Conservation (phyloP, 2,329 filamentous ascomycete species). For the Hymenoscyphus scutula region DNA sequence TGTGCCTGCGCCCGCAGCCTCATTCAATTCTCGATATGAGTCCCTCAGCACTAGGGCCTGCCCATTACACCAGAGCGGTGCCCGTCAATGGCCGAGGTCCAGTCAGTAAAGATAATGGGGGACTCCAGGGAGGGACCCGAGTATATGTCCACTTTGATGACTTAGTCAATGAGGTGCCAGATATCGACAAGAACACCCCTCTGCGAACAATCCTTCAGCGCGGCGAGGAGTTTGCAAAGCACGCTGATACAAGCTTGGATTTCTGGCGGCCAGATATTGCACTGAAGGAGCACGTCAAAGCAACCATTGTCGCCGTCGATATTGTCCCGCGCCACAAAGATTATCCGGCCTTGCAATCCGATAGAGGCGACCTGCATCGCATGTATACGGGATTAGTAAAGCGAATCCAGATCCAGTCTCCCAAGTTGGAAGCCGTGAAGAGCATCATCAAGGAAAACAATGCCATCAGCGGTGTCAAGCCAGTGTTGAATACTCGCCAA, state of each 20-base stretch:
- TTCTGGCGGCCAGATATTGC: slow-evolving; percentile 70
- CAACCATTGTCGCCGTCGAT: slow-evolving; percentile 75
- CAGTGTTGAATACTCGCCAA: slow-evolving; percentile 7
- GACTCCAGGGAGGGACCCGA: slow-evolving; percentile 24
- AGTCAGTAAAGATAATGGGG: slow-evolving; percentile 23
- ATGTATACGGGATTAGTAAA: slow-evolving; percentile 50
- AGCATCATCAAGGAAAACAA: slow-evolving; percentile 62
- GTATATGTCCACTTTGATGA: slow-evolving; percentile 44
- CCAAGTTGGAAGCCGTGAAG: slow-evolving; percentile 57
- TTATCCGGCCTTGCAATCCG: slow-evolving; percentile 61
- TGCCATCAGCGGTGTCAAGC: slow-evolving; percentile 53
- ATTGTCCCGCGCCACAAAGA: slow-evolving; percentile 74
- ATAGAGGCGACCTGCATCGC: slow-evolving; percentile 48
- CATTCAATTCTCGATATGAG: slow-evolving; percentile 30
- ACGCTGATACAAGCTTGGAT: slow-evolving; percentile 60
- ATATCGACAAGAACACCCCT: slow-evolving; percentile 40
- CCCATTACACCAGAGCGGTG: slow-evolving; percentile 25
- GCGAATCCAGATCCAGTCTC: slow-evolving; percentile 48
- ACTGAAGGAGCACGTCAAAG: slow-evolving; percentile 79
- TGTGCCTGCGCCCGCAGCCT: background rate
- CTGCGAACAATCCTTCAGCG: slow-evolving; percentile 53
- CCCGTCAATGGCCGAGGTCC: slow-evolving; percentile 29
- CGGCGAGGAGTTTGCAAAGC: slow-evolving; percentile 53
- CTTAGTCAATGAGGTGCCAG: slow-evolving; percentile 39
- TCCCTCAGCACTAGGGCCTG: slow-evolving; percentile 30